Evolutionary conservation across 441 rosid species (phyloP).

Genomic region (Arabidopsis lyrata): DNA sequence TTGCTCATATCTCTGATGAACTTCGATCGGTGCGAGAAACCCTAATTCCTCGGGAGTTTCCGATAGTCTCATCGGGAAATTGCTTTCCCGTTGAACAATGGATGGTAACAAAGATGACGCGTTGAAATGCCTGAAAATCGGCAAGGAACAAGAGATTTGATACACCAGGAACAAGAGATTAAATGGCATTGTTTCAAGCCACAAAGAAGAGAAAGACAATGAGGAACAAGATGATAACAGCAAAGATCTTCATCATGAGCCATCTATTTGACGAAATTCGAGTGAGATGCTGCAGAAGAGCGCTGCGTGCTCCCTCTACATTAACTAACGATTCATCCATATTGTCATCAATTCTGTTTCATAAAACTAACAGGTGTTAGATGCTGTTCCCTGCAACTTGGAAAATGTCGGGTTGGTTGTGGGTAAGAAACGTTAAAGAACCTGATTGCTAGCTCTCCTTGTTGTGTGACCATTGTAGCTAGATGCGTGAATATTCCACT

Average conservation of each 20-base stretch:
- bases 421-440: slow-evolving; percentile 17
- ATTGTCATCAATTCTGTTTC: slow-evolving; percentile 86
- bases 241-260: slow-evolving; percentile 90
- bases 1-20: slow-evolving; percentile 36
- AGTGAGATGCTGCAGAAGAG: slow-evolving; percentile 84
- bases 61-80: no score
- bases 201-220: slow-evolving; percentile 68
- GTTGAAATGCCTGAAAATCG: no score
- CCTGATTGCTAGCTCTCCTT: slow-evolving; percentile 97
- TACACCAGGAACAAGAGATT: slow-evolving; percentile 13
- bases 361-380: slow-evolving; percentile 23
- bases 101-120: no score
- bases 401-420: slow-evolving; percentile 14
- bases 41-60: no score
- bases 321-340: slow-evolving; percentile 89
- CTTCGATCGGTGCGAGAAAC: slow-evolving; percentile 22
- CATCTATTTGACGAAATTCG: slow-evolving; percentile 89
- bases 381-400: neutral
- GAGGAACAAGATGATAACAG: slow-evolving; percentile 69
- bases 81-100: no score
- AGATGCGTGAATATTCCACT: slow-evolving; percentile 92
- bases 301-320: slow-evolving; percentile 81
- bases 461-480: slow-evolving; percentile 96
- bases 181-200: slow-evolving; percentile 51
- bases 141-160: no score